Percentiles rank a stretch among this genome's conserved stretches.
Conservation (phyloP, 2,329 filamentous ascomycete genomes). For the Colletotrichum horii region DNA sequence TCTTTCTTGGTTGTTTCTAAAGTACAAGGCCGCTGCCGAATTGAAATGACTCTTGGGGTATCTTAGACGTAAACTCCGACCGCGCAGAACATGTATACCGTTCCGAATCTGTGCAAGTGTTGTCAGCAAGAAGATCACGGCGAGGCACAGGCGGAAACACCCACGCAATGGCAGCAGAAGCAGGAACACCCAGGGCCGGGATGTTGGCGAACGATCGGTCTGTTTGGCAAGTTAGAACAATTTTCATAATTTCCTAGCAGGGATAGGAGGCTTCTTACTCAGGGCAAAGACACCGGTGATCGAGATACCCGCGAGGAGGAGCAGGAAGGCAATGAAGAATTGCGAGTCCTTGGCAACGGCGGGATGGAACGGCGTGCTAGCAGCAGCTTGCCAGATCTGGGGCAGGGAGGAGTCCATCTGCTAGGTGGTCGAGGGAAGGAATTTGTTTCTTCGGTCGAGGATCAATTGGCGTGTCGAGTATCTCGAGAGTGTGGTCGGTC, state of each 20-base stretch:
- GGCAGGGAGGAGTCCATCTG: slow-evolving; percentile 81
- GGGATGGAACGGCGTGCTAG: slow-evolving; percentile 84
- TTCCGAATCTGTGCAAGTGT: slow-evolving; percentile 71
- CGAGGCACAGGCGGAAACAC: slow-evolving; percentile 36
- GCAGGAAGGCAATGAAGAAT: slow-evolving; percentile 78
- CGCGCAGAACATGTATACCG: slow-evolving; percentile 98
- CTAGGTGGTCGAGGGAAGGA: not conserved
- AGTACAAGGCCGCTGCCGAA: slow-evolving; percentile 23
- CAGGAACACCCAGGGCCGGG: slow-evolving; percentile 80
- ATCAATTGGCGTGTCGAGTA: not conserved
- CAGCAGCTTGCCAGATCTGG: slow-evolving; percentile 92
- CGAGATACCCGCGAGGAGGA: slow-evolving; percentile 75
- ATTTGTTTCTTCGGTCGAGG: not conserved
- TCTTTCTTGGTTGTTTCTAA: slow-evolving; percentile 23
- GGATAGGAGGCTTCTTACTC: slow-evolving; percentile 62
- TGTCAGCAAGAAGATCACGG: slow-evolving; percentile 12
- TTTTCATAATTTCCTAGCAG: not conserved
- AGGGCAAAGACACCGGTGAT: slow-evolving; percentile 83
- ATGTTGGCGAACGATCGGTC: slow-evolving; percentile 84
- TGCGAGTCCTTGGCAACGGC: slow-evolving; percentile 82
- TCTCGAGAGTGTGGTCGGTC: not conserved
- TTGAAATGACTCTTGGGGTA: slow-evolving; percentile 41
- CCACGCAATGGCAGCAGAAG: slow-evolving; percentile 89
- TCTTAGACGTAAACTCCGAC: slow-evolving; percentile 96
- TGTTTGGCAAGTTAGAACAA: slow-evolving; percentile 43